These are phyloP conservation scores for Helotiales sp. DNA, from an alignment of 2,329 filamentous ascomycete species.

Conservation along the genomic window DNA sequence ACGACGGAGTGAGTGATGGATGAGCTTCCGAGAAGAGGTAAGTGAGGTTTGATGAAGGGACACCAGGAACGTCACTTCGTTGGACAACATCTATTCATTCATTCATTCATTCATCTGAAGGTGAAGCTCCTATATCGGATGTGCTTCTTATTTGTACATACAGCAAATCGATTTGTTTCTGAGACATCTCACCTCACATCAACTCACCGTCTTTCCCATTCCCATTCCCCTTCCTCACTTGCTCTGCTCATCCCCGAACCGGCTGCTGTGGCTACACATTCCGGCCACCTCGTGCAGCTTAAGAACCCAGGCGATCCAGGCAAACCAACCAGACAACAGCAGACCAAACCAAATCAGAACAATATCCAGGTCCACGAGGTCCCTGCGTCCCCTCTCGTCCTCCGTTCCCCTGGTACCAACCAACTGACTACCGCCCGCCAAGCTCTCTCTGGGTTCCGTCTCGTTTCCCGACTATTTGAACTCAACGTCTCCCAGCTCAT, in stretches of 20 bases:
- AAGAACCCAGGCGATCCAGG: too few species aligned
- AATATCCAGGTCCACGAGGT: background rate
- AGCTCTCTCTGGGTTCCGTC: background rate
- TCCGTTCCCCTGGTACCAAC: background rate
- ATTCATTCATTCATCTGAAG: too few species aligned
- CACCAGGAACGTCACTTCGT: background rate
- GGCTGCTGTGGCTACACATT: conserved; percentile 8
- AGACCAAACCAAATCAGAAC: conserved; percentile 1
- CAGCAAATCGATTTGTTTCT: background rate
- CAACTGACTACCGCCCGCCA: background rate
- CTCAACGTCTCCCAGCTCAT: conserved; percentile 2
- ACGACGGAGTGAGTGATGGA: background rate
- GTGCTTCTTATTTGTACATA: background rate
- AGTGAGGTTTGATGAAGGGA: background rate
- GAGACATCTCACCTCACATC: background rate
- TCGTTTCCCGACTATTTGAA: background rate
- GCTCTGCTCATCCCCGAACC: background rate
- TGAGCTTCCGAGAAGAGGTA: conserved; percentile 7
- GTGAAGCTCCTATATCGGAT: conserved; percentile 4
- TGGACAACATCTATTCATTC: too few species aligned
- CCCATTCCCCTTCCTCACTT: background rate
- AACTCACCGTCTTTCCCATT: background rate
- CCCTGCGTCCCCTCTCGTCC: conserved; percentile 2
- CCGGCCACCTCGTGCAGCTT: conserved; percentile 7
- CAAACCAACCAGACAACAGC: background rate